phyloP scores from a whole-genome alignment of 345 rosid species.

The Euphorbia lathyris region DNA sequence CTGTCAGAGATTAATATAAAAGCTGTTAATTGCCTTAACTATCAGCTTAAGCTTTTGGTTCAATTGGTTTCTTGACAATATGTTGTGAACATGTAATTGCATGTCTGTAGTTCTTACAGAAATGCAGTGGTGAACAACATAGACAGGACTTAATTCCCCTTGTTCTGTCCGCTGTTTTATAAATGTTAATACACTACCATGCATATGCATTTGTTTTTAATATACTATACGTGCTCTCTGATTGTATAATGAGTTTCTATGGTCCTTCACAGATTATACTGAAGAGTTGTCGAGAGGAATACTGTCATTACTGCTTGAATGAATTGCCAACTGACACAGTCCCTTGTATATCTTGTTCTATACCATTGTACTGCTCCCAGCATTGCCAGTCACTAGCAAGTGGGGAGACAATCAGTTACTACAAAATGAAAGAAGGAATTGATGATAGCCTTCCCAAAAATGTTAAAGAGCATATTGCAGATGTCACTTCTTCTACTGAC shows the following conservation, averaged over 20 bases:
- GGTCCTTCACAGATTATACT: constrained; percentile 45
- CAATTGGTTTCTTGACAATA: no score
- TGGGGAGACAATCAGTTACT: constrained; percentile 32
- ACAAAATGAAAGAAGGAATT: constrained; percentile 22
- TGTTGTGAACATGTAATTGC: no score
- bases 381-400: constrained; percentile 56
- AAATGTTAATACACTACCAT: no score
- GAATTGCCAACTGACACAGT: constrained; percentile 67
- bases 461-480: constrained; percentile 38
- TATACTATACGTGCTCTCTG: background rate
- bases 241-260: constrained; percentile 1
- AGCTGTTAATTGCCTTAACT: no score
- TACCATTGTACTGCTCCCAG: constrained; percentile 73
- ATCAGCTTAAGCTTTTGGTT: no score
- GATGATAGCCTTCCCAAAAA: constrained; percentile 26
- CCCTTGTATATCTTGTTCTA: constrained; percentile 70
- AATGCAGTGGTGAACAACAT: no score
- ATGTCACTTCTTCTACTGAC: constrained; percentile 25
- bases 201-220: background rate
- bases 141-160: background rate
- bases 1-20: no score
- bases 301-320: constrained; percentile 84
- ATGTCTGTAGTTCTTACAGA: no score
- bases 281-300: constrained; percentile 63
- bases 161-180: background rate